Percentiles rank a stretch among this genome's conserved stretches.
These are phyloP conservation scores for Colletotrichum trifolii DNA, from an alignment of 2,329 filamentous ascomycete species.

Conservation along the genomic window DNA sequence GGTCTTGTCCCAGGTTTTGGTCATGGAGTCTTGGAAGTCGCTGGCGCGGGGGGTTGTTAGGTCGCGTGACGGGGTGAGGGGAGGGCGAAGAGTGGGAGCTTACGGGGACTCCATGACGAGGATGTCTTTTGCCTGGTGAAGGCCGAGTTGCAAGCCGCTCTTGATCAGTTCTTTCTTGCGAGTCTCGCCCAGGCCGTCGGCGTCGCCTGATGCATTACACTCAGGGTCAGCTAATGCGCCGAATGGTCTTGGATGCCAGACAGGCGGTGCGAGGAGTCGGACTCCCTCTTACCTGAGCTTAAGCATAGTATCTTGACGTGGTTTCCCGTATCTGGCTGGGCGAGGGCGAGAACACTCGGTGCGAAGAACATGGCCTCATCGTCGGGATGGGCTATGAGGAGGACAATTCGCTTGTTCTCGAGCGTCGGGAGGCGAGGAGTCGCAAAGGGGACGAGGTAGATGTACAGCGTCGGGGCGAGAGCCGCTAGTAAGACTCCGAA, in stretches of 20 bases:
- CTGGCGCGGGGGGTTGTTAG: conserved; percentile 39
- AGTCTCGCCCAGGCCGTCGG: conserved; percentile 85
- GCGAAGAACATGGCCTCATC: conserved; percentile 99
- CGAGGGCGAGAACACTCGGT: conserved; percentile 87
- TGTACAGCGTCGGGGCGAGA: conserved; percentile 63
- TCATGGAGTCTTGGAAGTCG: conserved; percentile 93
- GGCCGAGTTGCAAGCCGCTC: conserved; percentile 80
- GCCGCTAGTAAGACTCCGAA: conserved; percentile 44
- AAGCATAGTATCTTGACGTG: conserved; percentile 95
- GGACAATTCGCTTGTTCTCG: conserved; percentile 85
- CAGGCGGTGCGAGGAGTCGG: conserved; percentile 39
- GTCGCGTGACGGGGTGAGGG: conserved; percentile 2
- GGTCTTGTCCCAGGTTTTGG: conserved; percentile 76
- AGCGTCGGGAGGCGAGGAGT: conserved; percentile 72
- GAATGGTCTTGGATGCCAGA: neutral
- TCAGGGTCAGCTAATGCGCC: conserved; percentile 29
- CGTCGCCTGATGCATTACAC: conserved; percentile 68
- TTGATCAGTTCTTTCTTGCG: conserved; percentile 86
- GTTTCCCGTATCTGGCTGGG: conserved; percentile 82
- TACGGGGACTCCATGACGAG: conserved; percentile 85
- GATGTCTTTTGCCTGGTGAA: conserved; percentile 81
- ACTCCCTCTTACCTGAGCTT: conserved; percentile 72
- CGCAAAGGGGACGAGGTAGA: conserved; percentile 60
- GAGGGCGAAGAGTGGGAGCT: conserved; percentile 41
- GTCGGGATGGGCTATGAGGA: conserved; percentile 96